phyloP scores from a whole-genome alignment of 2,329 filamentous ascomycete genomes.

The Trichoderma cornu-damae region DNA sequence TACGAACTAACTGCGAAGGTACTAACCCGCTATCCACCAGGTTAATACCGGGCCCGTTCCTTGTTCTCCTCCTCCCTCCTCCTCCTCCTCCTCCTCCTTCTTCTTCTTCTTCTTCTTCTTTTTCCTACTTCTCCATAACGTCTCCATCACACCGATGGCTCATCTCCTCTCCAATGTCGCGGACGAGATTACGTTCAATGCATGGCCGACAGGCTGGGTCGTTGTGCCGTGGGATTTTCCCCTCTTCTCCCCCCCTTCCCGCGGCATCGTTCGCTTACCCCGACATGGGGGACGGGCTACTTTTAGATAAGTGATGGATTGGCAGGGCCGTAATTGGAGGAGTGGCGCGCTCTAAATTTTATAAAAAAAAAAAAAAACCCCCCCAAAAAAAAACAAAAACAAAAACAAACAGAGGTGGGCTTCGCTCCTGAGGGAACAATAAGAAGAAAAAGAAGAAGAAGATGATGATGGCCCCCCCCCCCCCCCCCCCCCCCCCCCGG shows the following conservation, averaged over 20 bases:
- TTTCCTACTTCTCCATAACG: neutral
- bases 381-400: too few relatives aligned
- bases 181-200: slow-evolving; percentile 14
- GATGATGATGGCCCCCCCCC: neutral
- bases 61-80: too few relatives aligned
- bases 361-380: too few relatives aligned
- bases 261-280: neutral
- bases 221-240: neutral
- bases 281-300: neutral
- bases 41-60: too few relatives aligned
- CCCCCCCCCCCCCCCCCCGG: too few relatives aligned
- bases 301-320: slow-evolving; percentile 8
- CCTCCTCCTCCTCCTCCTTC: too few relatives aligned
- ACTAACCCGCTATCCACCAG: too few relatives aligned
- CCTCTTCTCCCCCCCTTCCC: neutral
- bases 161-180: neutral
- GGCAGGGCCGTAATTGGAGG: neutral
- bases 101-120: neutral
- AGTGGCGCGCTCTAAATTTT: slow-evolving; percentile 5
- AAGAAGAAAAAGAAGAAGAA: neutral
- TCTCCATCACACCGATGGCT: neutral
- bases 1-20: too few relatives aligned
- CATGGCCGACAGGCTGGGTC: neutral
- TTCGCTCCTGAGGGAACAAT: neutral
- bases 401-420: slow-evolving; percentile 1